Evolutionary conservation across 805 yeast genomes (phyloP), one percentile per base, ranked within the genome.

Genomic region (Ogataea neopini): DNA sequence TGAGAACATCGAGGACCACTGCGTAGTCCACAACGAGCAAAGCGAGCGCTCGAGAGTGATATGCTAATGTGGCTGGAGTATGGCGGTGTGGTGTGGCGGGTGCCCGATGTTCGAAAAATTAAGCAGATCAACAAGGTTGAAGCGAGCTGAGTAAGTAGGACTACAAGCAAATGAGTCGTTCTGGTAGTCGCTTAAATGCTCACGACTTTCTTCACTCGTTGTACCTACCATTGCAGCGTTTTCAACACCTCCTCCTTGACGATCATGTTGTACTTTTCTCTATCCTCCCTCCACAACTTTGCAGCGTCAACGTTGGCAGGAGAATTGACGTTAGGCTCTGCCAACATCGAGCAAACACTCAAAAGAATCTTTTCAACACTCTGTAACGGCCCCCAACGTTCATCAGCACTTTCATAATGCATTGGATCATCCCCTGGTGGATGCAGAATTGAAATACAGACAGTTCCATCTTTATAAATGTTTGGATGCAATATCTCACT

Each of bases 341-440:
- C 96, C 51, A 94, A 75, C 97, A 94, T 91, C 60, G 96, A 87
- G 77, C 91, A 81, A 18, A 94, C 98, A 66, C 96, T 86, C 49
- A 94, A 70, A 51, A 94, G 72, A 51, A 94, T 94, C 76, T 94
- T 94, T 69, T 94, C 99, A n/a, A 94, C 91, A 63, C 96, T 87
- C 66, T 94, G 99, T 25, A 94, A 91, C 0, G 99, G 99, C 6
- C 96, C 87, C 99, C 99, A 94, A 55, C 99, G 74, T 69, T 94
- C 99, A 58, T 91, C 95, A 0, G 98, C 96, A 25, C 88, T 70
- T 67, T 94, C 99, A 69, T 94, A 94, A 76, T 86, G 90, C 65
- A 90, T 81, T 17, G 99, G 98, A 67, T 94, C 99, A 58, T 91
- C 96, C 9, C 99, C 99, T 1, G 98, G 96, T 1, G 97, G 83